These are phyloP conservation scores for Marasmius tenuissimus DNA, from an alignment of 1,284 basidiomycete genomes.

Conservation along the genomic window DNA sequence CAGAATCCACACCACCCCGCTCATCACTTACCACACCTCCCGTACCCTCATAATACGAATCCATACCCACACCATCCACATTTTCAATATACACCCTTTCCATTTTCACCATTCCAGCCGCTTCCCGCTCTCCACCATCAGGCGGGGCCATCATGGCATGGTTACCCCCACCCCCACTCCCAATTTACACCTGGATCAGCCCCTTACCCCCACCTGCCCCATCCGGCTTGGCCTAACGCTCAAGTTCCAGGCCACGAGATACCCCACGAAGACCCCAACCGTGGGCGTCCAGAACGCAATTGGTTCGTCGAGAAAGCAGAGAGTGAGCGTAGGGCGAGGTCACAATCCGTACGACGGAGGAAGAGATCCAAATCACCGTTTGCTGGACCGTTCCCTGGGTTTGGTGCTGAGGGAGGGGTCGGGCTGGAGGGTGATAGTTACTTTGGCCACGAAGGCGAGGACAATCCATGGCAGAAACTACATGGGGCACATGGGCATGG, in stretches of 20 bases:
- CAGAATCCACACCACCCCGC: too few relatives aligned
- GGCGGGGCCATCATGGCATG: too few relatives aligned
- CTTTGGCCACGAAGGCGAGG: not conserved
- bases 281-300: not conserved
- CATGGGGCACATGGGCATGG: not conserved
- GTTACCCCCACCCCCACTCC: too few relatives aligned
- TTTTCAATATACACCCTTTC: too few relatives aligned
- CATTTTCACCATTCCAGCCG: too few relatives aligned
- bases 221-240: not conserved
- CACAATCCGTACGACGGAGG: not conserved
- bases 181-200: too few relatives aligned
- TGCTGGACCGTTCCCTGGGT: not conserved
- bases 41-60: too few relatives aligned
- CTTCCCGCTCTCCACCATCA: too few relatives aligned
- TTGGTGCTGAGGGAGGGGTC: not conserved
- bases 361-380: not conserved
- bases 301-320: not conserved
- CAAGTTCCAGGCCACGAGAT: not conserved
- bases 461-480: not conserved
- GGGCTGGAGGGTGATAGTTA: not conserved
- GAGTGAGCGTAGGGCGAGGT: not conserved
- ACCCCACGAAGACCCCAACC: not conserved
- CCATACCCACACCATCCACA: too few relatives aligned
- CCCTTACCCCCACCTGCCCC: not conserved
- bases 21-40: too few relatives aligned